Percentiles rank a stretch among this genome's conserved stretches.
Conservation (phyloP, 495 filamentous ascomycete genomes). For the Neurospora sp. region DNA sequence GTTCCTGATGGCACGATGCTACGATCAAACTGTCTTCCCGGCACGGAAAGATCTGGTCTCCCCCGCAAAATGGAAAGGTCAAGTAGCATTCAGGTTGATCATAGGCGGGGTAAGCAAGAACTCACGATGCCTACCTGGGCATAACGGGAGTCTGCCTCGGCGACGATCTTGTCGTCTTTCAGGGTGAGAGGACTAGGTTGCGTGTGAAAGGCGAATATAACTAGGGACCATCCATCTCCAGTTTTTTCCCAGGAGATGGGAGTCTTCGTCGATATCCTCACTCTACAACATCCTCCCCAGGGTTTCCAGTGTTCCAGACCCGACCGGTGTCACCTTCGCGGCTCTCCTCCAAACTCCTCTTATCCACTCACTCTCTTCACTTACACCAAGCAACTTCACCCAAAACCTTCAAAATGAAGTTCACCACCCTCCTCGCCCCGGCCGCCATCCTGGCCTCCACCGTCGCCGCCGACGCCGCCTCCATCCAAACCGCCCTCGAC, state of each 20-base stretch:
- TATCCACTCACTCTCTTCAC: background rate
- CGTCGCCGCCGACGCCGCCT: constrained; percentile 13
- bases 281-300: background rate
- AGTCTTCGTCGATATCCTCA: background rate
- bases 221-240: background rate
- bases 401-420: constrained; percentile 9
- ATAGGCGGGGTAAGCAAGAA: background rate
- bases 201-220: background rate
- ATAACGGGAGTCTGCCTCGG: background rate
- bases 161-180: background rate
- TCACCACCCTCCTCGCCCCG: constrained; percentile 14
- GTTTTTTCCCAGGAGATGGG: background rate
- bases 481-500: constrained; percentile 22
- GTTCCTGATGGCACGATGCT: background rate
- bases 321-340: background rate
- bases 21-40: background rate
- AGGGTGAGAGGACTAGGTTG: background rate
- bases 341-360: background rate
- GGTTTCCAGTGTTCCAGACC: background rate
- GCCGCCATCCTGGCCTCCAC: constrained; percentile 11
- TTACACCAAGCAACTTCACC: background rate
- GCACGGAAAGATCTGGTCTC: background rate
- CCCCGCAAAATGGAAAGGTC: background rate
- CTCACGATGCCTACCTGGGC: background rate
- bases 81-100: background rate